Evolutionary conservation across 2,329 filamentous ascomycete species (phyloP), one percentile per base, ranked within the genome.

Genomic region (Monilinia vaccinii-corymbosi): DNA sequence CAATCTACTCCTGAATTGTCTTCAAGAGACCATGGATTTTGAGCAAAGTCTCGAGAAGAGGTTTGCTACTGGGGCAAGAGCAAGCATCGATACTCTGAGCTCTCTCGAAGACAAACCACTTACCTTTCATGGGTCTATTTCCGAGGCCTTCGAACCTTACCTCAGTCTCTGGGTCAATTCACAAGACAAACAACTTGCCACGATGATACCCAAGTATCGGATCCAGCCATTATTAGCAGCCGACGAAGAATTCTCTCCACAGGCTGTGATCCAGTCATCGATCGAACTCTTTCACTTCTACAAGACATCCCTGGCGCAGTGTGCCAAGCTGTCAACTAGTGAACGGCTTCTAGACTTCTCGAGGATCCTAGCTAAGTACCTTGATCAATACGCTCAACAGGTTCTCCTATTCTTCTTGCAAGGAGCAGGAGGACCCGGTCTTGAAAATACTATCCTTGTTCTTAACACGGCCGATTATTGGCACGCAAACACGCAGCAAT

Each of bases 261-360:
- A 96, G 71, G 85, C 90, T 48, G 93, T 99, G 60, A 93, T 97
- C 61, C 81, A 88, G 1, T 97, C 94, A 0, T 96, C 94, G 4
- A 97, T 96, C 49, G 94, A 99, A 71, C 82, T 99, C 0, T 99
- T 99, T 75, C 91, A 96, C 69, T 96, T 97, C 71, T 99, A 99
- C 75, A 91, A 96, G 63, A 82, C 93, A 61, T 93, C 91, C 0
- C 77, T 99, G 40, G 91, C 91, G 4, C 94, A 99, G 75, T 99
- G 94, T 74, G 91, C 94, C 4, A 97, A 97, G 73, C 80, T 99
- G 1, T 97, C 94, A 0, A 97, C 93, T 0, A 89, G 91, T n/a
- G 86, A 88, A 58, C 85, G 91, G 45, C 77, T 99, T 46, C 79
- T 95, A 13, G 93, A 99, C 65, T 76, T 99, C 10, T 88, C 91